Evolutionary conservation across 352 stramenopile species (phyloP), one percentile per base, ranked within the genome.

Genomic region (Phytophthora megakarya): DNA sequence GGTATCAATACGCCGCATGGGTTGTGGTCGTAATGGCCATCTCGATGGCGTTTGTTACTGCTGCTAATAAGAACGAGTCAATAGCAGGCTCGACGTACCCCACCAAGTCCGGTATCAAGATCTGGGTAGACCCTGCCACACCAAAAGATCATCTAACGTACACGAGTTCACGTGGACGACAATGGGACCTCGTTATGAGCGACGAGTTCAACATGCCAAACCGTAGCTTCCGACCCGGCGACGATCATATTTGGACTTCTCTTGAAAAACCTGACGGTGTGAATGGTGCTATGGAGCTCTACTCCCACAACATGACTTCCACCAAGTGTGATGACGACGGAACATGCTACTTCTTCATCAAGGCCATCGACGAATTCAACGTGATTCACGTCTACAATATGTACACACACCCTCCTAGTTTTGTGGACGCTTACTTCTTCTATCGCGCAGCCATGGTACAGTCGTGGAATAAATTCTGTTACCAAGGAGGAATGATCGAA

Each of bases 401-500:
- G 40, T 90, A 82, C 59, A 65, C 63, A 12, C 73, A 79, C 40
- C 75, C 78, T 46, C 80, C 83, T n/a, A 45, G 52, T 10, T 88
- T 67, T 56, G 56, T 81, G 32, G 73, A 67, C 16, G 69, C 66
- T 16, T 67, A 71, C 39, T 90, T 88, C 51, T 78, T 63, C 53
- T 82, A 80, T 28, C 70, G 73, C 1, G 84, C 81, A 8, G 94
- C 80, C 0, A 98, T 98, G 92, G n/a, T n/a, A n/a, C n/a, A n/a
- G n/a, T n/a, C n/a, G n/a, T n/a, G n/a, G n/a, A n/a, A n/a, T n/a
- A n/a, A 98, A 51, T 98, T 98, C 53, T 98, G 93, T 69, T 97
- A 97, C 69, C 96, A 96, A 35, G 95, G 95, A 18, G 95, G 95
- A 3, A 97, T 98, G 60, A 59, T 98, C 9, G 92, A 98, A 71